Conservation (phyloP, 352 stramenopile species). For the Phytophthora fragariaefolia region DNA sequence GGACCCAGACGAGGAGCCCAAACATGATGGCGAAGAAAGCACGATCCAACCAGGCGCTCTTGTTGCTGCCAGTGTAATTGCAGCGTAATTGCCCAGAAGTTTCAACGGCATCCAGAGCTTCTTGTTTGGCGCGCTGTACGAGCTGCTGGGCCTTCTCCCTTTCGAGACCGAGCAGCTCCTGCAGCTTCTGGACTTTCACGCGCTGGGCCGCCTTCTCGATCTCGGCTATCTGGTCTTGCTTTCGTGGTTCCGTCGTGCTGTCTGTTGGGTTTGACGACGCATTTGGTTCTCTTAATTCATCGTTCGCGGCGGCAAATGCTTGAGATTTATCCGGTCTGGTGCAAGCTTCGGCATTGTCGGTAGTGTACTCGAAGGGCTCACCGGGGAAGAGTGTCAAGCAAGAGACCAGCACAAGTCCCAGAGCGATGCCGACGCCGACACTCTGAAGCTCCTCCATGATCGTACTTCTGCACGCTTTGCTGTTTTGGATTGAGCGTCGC, state of each 20-base stretch:
- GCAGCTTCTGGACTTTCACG: slow-evolving; percentile 61
- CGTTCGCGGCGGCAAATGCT: background rate
- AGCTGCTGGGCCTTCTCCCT: slow-evolving; percentile 51
- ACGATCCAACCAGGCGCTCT: slow-evolving; percentile 52
- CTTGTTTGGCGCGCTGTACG: slow-evolving; percentile 43
- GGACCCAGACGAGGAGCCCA: slow-evolving; percentile 46
- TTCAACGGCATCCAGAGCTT: slow-evolving; percentile 34
- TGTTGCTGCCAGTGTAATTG: slow-evolving; percentile 28
- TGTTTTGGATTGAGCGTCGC: background rate
- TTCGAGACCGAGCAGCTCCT: slow-evolving; percentile 61
- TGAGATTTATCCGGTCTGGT: too few species aligned
- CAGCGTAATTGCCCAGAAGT: background rate
- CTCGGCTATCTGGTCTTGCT: slow-evolving; percentile 33
- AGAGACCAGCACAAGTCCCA: slow-evolving; percentile 54
- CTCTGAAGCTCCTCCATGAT: slow-evolving; percentile 57
- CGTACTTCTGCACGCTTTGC: background rate
- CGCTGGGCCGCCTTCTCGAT: slow-evolving; percentile 39
- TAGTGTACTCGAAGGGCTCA: slow-evolving; percentile 64
- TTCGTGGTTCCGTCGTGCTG: background rate
- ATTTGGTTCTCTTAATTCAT: background rate
- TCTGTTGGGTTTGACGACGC: background rate
- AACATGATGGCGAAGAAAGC: slow-evolving; percentile 49
- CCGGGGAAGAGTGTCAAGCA: slow-evolving; percentile 58
- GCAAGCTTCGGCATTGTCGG: background rate
- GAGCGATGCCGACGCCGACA: slow-evolving; percentile 43